Evolutionary conservation across 495 filamentous ascomycete genomes (phyloP).

Genomic region (Ascodesmis nigricans): DNA sequence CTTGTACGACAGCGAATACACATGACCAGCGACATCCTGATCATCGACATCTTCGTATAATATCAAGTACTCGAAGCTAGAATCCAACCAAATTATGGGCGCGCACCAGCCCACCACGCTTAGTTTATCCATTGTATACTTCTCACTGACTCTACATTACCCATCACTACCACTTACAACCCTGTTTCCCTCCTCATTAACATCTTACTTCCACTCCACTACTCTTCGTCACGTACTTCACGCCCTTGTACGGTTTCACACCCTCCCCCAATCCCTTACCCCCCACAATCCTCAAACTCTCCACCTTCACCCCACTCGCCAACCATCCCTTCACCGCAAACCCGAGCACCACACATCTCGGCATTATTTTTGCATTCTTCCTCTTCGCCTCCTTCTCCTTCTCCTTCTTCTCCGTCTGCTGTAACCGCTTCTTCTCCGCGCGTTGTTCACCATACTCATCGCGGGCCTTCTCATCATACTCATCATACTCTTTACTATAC

Average conservation of each 20-base stretch:
- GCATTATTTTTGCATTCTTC: slow-evolving; percentile 71
- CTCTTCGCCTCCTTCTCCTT: slow-evolving; percentile 25
- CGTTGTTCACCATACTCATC: too few relatives aligned
- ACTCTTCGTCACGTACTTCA: slow-evolving; percentile 86
- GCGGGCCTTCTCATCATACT: slow-evolving; percentile 29
- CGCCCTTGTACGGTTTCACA: slow-evolving; percentile 89
- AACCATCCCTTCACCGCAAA: slow-evolving; percentile 92
- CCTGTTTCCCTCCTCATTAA: too few relatives aligned
- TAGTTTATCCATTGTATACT: too few relatives aligned
- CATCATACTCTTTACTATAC: slow-evolving; percentile 34
- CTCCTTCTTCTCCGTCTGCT: slow-evolving; percentile 24
- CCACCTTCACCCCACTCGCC: slow-evolving; percentile 80
- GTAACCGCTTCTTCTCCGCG: slow-evolving; percentile 24
- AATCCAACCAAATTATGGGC: too few relatives aligned
- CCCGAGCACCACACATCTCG: slow-evolving; percentile 60
- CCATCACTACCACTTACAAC: too few relatives aligned
- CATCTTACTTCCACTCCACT: slow-evolving; percentile 65
- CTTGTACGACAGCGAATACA: too few relatives aligned
- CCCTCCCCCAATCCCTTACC: slow-evolving; percentile 70
- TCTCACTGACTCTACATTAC: too few relatives aligned
- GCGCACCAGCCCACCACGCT: too few relatives aligned
- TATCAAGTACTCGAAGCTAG: too few relatives aligned
- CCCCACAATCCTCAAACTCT: slow-evolving; percentile 65
- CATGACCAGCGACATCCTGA: too few relatives aligned
- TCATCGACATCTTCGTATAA: too few relatives aligned